Percentiles rank a stretch among this genome's conserved stretches.
phyloP scores from a whole-genome alignment of 805 yeast genomes.

The Zygoascus tannicola region DNA sequence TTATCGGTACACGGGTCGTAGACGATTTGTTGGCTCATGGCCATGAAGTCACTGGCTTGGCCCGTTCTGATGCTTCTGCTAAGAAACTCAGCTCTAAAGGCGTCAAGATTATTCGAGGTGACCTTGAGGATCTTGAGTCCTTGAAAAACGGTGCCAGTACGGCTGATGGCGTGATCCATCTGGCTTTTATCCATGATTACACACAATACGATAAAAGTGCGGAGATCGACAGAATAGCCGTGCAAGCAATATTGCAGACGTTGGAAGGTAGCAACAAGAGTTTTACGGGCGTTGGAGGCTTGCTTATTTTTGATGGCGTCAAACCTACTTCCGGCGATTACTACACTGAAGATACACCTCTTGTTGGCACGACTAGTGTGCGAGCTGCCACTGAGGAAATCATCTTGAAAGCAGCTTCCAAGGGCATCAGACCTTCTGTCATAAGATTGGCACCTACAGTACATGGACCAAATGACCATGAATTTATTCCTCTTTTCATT shows the following conservation, averaged over 20 bases:
- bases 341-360: neutral
- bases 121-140: slow-evolving; percentile 23
- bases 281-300: slow-evolving; percentile 25
- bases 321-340: neutral
- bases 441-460: slow-evolving; percentile 30
- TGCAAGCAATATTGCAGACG: slow-evolving; percentile 25
- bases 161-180: slow-evolving; percentile 33
- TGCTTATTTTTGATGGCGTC: slow-evolving; percentile 5
- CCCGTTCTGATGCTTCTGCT: slow-evolving; percentile 12
- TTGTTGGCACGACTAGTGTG: neutral
- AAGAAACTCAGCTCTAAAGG: slow-evolving; percentile 23
- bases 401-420: slow-evolving; percentile 15
- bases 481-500: slow-evolving; percentile 20
- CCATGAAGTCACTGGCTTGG: slow-evolving; percentile 27
- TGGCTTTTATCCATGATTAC: slow-evolving; percentile 30
- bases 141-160: slow-evolving; percentile 24
- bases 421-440: slow-evolving; percentile 23
- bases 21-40: slow-evolving; percentile 32
- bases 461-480: slow-evolving; percentile 28
- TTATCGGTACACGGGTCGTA: slow-evolving; percentile 40
- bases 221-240: slow-evolving; percentile 21
- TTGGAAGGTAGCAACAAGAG: slow-evolving; percentile 26
- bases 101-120: slow-evolving; percentile 26
- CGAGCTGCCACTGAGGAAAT: slow-evolving; percentile 17
- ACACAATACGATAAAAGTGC: slow-evolving; percentile 16